These are phyloP conservation scores for Fusarium sp. DNA, from an alignment of 2,329 filamentous ascomycete genomes.

Conservation along the genomic window DNA sequence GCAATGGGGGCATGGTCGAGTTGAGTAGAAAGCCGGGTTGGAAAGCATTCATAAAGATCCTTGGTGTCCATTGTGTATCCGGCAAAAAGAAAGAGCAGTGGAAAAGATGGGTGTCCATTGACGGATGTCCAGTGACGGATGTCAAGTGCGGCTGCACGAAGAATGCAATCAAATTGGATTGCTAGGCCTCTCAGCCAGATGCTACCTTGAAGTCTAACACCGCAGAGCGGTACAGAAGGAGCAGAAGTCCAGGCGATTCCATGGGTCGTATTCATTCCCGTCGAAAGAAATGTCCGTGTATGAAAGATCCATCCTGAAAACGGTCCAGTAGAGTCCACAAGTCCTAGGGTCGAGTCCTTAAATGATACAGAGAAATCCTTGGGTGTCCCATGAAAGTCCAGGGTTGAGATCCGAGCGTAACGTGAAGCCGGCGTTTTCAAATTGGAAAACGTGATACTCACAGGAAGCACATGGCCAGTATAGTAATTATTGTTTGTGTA, in stretches of 20 bases:
- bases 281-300: slow-evolving; percentile 24
- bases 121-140: slow-evolving; percentile 5
- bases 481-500: slow-evolving; percentile 43
- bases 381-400: slow-evolving; percentile 35
- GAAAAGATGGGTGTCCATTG: slow-evolving; percentile 19
- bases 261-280: slow-evolving; percentile 21
- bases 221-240: slow-evolving; percentile 28
- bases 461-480: slow-evolving; percentile 43
- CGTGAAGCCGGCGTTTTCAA: slow-evolving; percentile 39
- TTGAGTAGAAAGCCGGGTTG: slow-evolving; percentile 3
- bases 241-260: slow-evolving; percentile 17
- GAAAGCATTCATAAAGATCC: slow-evolving; percentile 31
- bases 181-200: slow-evolving; percentile 39
- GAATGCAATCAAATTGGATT: slow-evolving; percentile 51
- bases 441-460: slow-evolving; percentile 54
- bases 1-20: slow-evolving; percentile 28
- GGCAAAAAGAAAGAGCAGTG: slow-evolving; percentile 11
- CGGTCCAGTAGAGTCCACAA: slow-evolving; percentile 6
- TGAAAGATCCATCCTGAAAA: slow-evolving; percentile 18
- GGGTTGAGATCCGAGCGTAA: slow-evolving; percentile 39
- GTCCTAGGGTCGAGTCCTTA: slow-evolving; percentile 40
- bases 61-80: slow-evolving; percentile 24
- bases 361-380: slow-evolving; percentile 36
- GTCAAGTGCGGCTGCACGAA: slow-evolving; percentile 48
- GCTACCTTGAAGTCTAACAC: slow-evolving; percentile 33